These are phyloP conservation scores for Penicillium sp. DNA, from an alignment of 2,329 filamentous ascomycete genomes.

Conservation along the genomic window DNA sequence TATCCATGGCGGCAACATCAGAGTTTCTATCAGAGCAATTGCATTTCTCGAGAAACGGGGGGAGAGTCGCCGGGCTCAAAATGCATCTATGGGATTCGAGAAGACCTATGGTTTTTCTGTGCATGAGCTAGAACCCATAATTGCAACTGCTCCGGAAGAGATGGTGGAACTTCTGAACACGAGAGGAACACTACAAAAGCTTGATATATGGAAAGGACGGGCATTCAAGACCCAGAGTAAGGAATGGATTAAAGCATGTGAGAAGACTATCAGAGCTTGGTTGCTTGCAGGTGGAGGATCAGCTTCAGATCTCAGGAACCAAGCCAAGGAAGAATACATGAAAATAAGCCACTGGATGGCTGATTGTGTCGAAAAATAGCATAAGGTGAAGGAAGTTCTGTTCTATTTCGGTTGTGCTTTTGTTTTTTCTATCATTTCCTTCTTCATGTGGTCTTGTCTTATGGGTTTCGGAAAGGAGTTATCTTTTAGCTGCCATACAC, in stretches of 20 bases:
- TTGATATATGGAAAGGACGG: neutral
- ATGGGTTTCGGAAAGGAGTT: too few relatives aligned
- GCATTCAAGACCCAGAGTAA: neutral
- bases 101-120: neutral
- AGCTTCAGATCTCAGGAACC: neutral
- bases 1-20: neutral
- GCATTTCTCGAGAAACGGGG: neutral
- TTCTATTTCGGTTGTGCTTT: too few relatives aligned
- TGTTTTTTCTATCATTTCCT: too few relatives aligned
- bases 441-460: too few relatives aligned
- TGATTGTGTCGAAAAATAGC: neutral
- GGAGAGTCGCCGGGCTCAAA: neutral
- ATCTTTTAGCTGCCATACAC: too few relatives aligned
- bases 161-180: neutral
- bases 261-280: neutral
- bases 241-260: neutral
- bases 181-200: neutral
- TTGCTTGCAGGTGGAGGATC: neutral
- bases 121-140: neutral
- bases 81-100: slow-evolving; percentile 1
- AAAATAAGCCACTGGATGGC: neutral
- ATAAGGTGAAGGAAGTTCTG: too few relatives aligned
- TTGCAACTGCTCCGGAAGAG: slow-evolving; percentile 1
- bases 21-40: neutral
- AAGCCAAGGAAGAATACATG: neutral